Conservation (phyloP, 257 asterid species). For the Solanum pinnatisectum region DNA sequence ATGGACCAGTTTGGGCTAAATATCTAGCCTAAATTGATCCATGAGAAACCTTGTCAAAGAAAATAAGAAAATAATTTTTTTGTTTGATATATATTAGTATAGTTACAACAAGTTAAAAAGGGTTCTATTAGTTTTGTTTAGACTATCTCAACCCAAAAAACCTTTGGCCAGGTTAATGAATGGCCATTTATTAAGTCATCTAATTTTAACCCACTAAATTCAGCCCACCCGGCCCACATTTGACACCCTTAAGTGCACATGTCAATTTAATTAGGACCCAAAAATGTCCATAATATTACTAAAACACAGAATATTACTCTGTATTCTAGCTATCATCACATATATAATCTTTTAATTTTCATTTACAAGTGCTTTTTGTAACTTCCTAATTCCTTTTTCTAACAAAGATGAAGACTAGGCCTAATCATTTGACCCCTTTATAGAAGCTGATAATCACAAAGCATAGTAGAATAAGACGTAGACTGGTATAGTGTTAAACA, state of each 20-base stretch:
- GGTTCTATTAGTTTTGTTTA: not conserved
- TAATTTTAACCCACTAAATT: not conserved
- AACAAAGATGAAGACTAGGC: not conserved
- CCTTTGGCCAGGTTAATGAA: not conserved
- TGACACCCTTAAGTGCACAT: not conserved
- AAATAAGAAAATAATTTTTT: not conserved
- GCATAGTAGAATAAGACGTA: not conserved
- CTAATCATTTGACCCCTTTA: not conserved
- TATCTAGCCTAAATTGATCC: not conserved
- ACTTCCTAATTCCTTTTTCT: not conserved
- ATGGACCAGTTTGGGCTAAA: not conserved
- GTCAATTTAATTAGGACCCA: conserved; percentile 4
- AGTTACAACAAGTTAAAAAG: not conserved
- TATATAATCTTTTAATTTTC: not conserved
- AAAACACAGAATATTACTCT: not conserved
- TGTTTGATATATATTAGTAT: not conserved
- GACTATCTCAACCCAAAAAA: not conserved
- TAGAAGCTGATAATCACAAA: not conserved
- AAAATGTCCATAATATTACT: not conserved
- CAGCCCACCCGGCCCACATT: not conserved
- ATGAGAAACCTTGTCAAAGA: not conserved
- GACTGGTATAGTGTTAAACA: not conserved
- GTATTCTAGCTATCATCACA: not conserved
- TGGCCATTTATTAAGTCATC: not conserved
- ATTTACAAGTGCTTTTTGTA: not conserved